phyloP scores from a whole-genome alignment of 1,284 basidiomycete genomes.

The Mycosarcoma mackinlayi region DNA sequence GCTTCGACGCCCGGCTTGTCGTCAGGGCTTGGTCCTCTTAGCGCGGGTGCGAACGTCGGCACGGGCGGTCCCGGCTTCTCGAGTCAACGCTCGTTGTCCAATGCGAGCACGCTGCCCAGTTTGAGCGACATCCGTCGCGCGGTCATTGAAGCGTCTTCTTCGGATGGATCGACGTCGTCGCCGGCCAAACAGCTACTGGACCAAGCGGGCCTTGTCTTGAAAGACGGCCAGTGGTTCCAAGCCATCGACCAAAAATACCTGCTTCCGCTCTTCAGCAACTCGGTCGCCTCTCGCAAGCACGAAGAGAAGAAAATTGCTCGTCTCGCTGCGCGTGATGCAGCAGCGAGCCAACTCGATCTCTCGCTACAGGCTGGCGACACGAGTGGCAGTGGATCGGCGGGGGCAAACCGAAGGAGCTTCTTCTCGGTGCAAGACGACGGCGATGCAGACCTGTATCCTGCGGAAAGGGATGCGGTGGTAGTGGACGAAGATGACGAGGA shows the following conservation, averaged over 20 bases:
- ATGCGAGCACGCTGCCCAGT: slow-evolving; percentile 14
- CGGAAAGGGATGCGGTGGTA: slow-evolving; percentile 45
- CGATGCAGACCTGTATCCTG: slow-evolving; percentile 28
- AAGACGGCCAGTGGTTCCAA: slow-evolving; percentile 90
- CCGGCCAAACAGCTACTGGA: slow-evolving; percentile 58
- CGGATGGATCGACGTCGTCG: slow-evolving; percentile 32
- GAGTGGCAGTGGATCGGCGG: slow-evolving; percentile 1
- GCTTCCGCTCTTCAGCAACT: slow-evolving; percentile 90
- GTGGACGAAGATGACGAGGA: slow-evolving; percentile 48
- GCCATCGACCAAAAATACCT: slow-evolving; percentile 93
- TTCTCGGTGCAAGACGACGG: slow-evolving; percentile 38
- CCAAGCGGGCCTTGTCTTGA: slow-evolving; percentile 66
- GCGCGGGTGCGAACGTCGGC: no score
- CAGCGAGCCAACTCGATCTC: slow-evolving; percentile 25
- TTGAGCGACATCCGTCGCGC: slow-evolving; percentile 41
- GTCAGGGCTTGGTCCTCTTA: slow-evolving; percentile 12
- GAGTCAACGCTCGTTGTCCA: slow-evolving; percentile 14
- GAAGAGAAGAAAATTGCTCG: slow-evolving; percentile 59
- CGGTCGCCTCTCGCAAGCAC: slow-evolving; percentile 69
- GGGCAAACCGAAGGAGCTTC: slow-evolving; percentile 25
- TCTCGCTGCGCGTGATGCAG: slow-evolving; percentile 39
- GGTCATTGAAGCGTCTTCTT: slow-evolving; percentile 31
- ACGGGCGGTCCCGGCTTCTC: slow-evolving; percentile 10
- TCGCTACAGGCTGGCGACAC: background rate
- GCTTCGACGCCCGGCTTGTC: slow-evolving; percentile 24